Conservation (phyloP, 2,329 filamentous ascomycete species). For the Biscogniauxia marginata region DNA sequence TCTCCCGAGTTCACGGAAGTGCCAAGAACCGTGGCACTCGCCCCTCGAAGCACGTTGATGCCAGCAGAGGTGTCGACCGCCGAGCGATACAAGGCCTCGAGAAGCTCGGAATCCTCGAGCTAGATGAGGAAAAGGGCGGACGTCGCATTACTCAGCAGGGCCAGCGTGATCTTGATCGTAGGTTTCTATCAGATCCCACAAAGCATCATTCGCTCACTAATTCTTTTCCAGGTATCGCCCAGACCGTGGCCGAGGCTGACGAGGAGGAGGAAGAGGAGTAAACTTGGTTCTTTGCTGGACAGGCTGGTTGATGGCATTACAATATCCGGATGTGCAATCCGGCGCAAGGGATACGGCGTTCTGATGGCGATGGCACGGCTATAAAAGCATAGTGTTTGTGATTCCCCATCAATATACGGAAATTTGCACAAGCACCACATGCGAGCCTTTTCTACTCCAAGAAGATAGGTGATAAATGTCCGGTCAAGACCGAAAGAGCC, state of each 20-base stretch:
- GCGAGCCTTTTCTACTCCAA: background rate
- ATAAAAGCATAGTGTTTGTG: background rate
- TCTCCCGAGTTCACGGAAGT: slow-evolving; percentile 93
- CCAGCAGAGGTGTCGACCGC: slow-evolving; percentile 92
- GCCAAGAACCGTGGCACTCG: slow-evolving; percentile 95
- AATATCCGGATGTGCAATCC: background rate
- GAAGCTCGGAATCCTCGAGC: slow-evolving; percentile 98
- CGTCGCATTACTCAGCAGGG: slow-evolving; percentile 97
- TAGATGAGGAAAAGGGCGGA: slow-evolving; percentile 97
- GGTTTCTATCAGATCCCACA: slow-evolving; percentile 23
- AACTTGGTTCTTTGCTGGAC: slow-evolving; percentile 29
- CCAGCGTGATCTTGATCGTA: slow-evolving; percentile 97
- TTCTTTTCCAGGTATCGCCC: slow-evolving; percentile 61
- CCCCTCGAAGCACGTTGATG: slow-evolving; percentile 93
- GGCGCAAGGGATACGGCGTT: background rate
- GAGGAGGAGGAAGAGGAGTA: slow-evolving; percentile 68
- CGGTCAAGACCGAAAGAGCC: background rate
- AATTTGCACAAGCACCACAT: background rate
- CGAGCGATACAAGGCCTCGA: slow-evolving; percentile 96
- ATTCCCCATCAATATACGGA: background rate
- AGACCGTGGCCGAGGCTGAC: slow-evolving; percentile 73
- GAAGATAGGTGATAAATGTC: background rate
- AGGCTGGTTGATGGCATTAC: background rate
- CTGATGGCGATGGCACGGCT: background rate
- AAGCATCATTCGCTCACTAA: slow-evolving; percentile 5